phyloP scores from a whole-genome alignment of 2,329 filamentous ascomycete genomes.

The Cytospora chrysosperma region DNA sequence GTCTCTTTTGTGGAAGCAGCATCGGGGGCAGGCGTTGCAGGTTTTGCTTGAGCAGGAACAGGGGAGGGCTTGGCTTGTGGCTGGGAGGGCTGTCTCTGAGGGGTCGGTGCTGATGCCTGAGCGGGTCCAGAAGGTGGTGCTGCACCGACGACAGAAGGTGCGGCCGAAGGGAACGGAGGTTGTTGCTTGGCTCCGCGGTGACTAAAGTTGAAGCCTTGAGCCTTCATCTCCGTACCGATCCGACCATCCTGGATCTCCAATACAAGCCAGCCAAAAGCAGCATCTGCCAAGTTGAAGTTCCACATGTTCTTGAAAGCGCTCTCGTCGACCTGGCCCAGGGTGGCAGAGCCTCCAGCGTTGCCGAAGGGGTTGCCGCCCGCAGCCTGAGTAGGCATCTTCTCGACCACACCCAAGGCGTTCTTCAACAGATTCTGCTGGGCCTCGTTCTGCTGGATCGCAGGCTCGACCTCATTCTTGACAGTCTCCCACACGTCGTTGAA shows the following conservation, averaged over 20 bases:
- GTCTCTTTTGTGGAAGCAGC: slow-evolving; percentile 52
- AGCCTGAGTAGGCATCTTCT: slow-evolving; percentile 95
- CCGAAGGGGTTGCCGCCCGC: slow-evolving; percentile 97
- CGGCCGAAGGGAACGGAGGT: slow-evolving; percentile 37
- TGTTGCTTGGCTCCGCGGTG: slow-evolving; percentile 85
- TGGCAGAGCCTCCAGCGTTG: slow-evolving; percentile 70
- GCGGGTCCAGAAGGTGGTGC: slow-evolving; percentile 38
- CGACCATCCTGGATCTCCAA: slow-evolving; percentile 92
- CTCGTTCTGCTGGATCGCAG: slow-evolving; percentile 89
- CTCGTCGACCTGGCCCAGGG: slow-evolving; percentile 90
- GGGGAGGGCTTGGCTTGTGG: slow-evolving; percentile 45
- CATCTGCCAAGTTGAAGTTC: slow-evolving; percentile 99
- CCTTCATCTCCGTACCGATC: slow-evolving; percentile 97
- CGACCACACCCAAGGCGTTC: slow-evolving; percentile 88
- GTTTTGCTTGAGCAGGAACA: slow-evolving; percentile 37
- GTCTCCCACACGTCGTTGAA: slow-evolving; percentile 99
- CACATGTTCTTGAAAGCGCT: slow-evolving; percentile 99
- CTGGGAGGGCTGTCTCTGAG: slow-evolving; percentile 39
- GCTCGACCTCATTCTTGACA: slow-evolving; percentile 92
- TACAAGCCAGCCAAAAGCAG: slow-evolving; percentile 93
- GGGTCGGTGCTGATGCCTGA: slow-evolving; percentile 30
- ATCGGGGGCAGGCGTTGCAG: slow-evolving; percentile 50
- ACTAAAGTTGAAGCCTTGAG: slow-evolving; percentile 98
- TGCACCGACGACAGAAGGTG: slow-evolving; percentile 31
- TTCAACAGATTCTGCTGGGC: slow-evolving; percentile 89